A percentile compares a stretch with the other conserved stretches of the same genome.
Evolutionary conservation across 495 filamentous ascomycete genomes (phyloP).

Genomic region (Talaromyces wortmannii): DNA sequence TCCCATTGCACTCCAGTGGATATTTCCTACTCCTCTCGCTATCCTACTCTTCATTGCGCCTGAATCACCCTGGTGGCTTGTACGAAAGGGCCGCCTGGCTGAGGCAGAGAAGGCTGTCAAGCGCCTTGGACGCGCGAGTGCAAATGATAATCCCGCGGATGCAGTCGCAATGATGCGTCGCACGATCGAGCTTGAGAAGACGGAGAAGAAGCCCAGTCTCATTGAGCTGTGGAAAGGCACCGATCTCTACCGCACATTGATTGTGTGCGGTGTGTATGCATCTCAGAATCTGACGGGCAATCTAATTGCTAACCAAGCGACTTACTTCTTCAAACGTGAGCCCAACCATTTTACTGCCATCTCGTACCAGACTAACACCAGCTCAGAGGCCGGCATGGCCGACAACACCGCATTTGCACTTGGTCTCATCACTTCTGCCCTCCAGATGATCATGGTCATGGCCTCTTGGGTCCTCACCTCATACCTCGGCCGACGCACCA

Average conservation of each 20-base stretch:
- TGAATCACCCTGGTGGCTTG: constrained; percentile 44
- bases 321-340: constrained; percentile 22
- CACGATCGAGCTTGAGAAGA: constrained; percentile 57
- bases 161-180: constrained; percentile 62
- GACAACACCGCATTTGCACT: constrained; percentile 32
- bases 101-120: constrained; percentile 28
- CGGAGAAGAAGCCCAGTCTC: constrained; percentile 32
- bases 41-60: constrained; percentile 36
- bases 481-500: constrained; percentile 37
- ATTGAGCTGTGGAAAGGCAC: constrained; percentile 19
- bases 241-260: constrained; percentile 20
- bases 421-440: constrained; percentile 41
- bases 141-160: constrained; percentile 16
- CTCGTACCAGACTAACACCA: constrained; percentile 16
- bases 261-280: constrained; percentile 22
- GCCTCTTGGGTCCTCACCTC: constrained; percentile 44
- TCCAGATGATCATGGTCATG: constrained; percentile 45
- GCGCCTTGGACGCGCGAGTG: constrained; percentile 22
- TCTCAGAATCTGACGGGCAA: constrained; percentile 21
- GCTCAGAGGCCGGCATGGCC: constrained; percentile 23
- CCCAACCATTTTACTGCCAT: constrained; percentile 9
- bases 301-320: constrained; percentile 19
- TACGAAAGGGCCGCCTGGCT: constrained; percentile 33
- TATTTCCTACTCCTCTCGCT: constrained; percentile 33
- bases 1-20: constrained; percentile 41